A percentile compares a stretch with the other conserved stretches of the same genome.
phyloP scores from a whole-genome alignment of 2,329 filamentous ascomycete species.

The Lachnellula hyalina region DNA sequence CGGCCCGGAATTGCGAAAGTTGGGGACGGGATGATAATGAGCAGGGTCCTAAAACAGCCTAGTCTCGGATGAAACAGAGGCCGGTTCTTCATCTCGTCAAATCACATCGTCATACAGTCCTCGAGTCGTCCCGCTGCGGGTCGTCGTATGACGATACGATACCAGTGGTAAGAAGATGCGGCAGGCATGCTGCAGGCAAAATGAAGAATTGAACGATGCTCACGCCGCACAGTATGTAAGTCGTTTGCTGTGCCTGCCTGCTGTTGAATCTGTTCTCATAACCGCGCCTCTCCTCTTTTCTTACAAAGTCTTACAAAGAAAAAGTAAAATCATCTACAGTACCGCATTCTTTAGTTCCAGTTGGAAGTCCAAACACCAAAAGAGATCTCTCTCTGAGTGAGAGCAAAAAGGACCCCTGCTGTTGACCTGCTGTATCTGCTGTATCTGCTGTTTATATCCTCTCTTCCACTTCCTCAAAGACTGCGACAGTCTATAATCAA shows the following conservation, averaged over 20 bases:
- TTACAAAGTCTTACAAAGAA: too few species aligned
- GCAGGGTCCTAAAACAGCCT: neutral
- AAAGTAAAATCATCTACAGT: too few species aligned
- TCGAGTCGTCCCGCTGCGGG: neutral
- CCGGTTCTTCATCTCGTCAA: neutral
- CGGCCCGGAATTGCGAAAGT: neutral
- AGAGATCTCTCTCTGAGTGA: too few species aligned
- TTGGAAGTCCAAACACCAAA: too few species aligned
- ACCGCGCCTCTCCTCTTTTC: too few species aligned
- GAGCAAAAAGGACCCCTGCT: neutral
- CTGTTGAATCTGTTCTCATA: too few species aligned
- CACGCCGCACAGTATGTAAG: too few species aligned
- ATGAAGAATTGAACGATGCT: too few species aligned
- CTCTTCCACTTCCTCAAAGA: neutral
- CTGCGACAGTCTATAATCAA: neutral
- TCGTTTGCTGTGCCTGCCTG: too few species aligned
- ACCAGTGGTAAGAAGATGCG: neutral
- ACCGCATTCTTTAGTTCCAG: too few species aligned
- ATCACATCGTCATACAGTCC: neutral
- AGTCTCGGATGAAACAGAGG: neutral
- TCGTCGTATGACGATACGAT: neutral
- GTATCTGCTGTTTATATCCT: neutral
- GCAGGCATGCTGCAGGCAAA: too few species aligned
- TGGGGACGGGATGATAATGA: neutral
- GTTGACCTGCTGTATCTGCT: too few species aligned